These are phyloP conservation scores for Chlorella ohadii DNA, from an alignment of 139 green algal genomes.

Conservation along the genomic window DNA sequence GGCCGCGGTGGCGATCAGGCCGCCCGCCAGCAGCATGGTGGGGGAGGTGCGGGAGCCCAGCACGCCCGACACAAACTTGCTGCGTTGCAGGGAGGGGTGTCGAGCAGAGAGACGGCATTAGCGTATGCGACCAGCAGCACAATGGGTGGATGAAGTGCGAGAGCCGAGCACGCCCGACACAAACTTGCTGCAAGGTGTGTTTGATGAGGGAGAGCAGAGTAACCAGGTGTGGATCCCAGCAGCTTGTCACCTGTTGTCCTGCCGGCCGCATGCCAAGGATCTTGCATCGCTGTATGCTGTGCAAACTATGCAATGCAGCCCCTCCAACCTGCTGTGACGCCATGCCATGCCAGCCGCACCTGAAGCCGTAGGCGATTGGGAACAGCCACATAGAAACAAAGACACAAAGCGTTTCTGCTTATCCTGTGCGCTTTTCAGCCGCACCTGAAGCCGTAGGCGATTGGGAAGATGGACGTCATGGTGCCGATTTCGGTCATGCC, in stretches of 20 bases:
- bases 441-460: slow-evolving; percentile 56
- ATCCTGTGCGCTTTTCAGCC: too few species aligned
- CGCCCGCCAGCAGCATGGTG: slow-evolving; percentile 83
- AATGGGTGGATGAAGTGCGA: slow-evolving; percentile 76
- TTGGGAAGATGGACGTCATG: slow-evolving; percentile 95
- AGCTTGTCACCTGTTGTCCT: too few species aligned
- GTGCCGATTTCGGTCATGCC: slow-evolving; percentile 90
- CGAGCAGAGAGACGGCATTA: too few species aligned
- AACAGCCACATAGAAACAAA: too few species aligned
- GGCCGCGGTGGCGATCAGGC: slow-evolving; percentile 86
- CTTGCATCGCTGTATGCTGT: too few species aligned
- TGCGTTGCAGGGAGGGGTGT: slow-evolving; percentile 4
- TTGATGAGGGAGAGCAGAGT: too few species aligned
- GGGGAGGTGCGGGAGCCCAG: slow-evolving; percentile 86
- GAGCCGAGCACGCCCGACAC: slow-evolving; percentile 89
- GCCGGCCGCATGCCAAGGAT: too few species aligned
- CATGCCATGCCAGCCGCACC: too few species aligned
- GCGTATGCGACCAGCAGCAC: slow-evolving; percentile 92
- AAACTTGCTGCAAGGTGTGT: slow-evolving; percentile 94
- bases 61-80: slow-evolving; percentile 94
- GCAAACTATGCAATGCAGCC: too few species aligned
- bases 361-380: slow-evolving; percentile 72
- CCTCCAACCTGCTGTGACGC: too few species aligned
- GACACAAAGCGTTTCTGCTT: too few species aligned
- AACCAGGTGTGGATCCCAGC: too few species aligned